phyloP scores from a whole-genome alignment of 2,329 filamentous ascomycete species.

The Trichoderma aggressivum region DNA sequence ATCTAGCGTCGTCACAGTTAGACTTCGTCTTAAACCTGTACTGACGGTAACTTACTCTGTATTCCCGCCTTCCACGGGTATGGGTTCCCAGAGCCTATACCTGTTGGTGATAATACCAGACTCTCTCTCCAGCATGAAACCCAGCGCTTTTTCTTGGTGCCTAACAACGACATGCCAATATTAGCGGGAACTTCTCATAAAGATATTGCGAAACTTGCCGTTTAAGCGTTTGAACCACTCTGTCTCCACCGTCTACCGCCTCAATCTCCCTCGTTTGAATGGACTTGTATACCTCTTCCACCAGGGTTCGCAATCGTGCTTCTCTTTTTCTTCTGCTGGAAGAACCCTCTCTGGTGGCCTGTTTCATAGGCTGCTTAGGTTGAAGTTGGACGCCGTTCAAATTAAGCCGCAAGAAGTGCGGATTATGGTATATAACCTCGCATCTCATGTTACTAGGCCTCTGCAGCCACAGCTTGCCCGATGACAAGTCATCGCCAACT shows the following conservation, averaged over 20 bases:
- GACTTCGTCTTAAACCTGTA: background rate
- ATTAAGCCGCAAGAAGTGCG: background rate
- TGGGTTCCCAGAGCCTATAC: conserved; percentile 34
- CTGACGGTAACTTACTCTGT: conserved; percentile 24
- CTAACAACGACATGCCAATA: conserved; percentile 24
- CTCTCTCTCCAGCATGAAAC: conserved; percentile 40
- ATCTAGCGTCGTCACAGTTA: conserved; percentile 24
- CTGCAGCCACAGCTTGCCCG: conserved; percentile 35
- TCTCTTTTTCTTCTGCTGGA: background rate
- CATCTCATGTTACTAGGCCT: conserved; percentile 26
- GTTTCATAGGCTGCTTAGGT: background rate
- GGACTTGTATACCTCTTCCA: background rate
- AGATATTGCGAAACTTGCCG: conserved; percentile 21
- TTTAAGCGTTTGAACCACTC: conserved; percentile 27
- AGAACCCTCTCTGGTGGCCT: background rate
- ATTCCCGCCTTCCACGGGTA: conserved; percentile 23
- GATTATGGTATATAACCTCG: conserved; percentile 9
- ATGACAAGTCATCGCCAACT: conserved; percentile 31
- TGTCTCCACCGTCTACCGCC: conserved; percentile 22
- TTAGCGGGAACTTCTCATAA: background rate
- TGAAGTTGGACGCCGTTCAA: background rate
- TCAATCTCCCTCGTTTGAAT: conserved; percentile 14
- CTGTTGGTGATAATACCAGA: conserved; percentile 31
- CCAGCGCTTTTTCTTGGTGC: conserved; percentile 37
- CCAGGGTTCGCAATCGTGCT: background rate